Base-by-base conservation (phyloP, 2,329 filamentous ascomycete genomes). In the Cladosporium sp. region DNA sequence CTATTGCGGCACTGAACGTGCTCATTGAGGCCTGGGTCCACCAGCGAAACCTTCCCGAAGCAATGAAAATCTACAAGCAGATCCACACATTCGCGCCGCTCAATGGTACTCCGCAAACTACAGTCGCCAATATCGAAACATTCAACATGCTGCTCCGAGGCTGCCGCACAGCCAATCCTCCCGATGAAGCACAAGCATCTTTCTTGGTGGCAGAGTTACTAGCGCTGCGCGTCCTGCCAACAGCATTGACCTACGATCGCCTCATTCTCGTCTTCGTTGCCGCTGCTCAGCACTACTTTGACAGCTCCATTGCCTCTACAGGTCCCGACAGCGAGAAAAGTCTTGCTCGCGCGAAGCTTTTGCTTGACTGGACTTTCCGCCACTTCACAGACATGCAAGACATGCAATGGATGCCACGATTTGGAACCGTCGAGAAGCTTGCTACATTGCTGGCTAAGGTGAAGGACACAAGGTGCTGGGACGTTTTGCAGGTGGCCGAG, bases 161-260 rank as follows among this genome's bases (percentile, higher is more conserved):
- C 71, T 68, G 73, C 65, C 44, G 73, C 67, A 44, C 67, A 6
- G 66, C 66, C 34, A 65, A 70, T 36, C 71, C 69, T 32, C 71
- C 68, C 7, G 81, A 83, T 65, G 85, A 86, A 66, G 80, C 85
- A 44, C 78, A 84, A 6, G 87, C 87, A 54, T 86, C 88, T 77
- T 89, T 87, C 72, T 77, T 90, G 1, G 83, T 86, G 11, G 80
- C 83, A 18, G 88, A 91, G 72, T 88, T 91, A 84, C 79, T 84
- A 6, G 80, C 83, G 11, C 77, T 88, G 10, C 79, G 79, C 8
- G 77, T 90, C 32, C 71, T 79, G 18, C 87, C 88, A 0, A 82
- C 88, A 67, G 73, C 77, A n/a, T 70, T 83, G 21, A 90, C 88
- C 0, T 90, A 90, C 70, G 87, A 90, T 70, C 80, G 84, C 4